Conservation (phyloP, 768 basidiomycete genomes). For the Sarcomyxa edulis region DNA sequence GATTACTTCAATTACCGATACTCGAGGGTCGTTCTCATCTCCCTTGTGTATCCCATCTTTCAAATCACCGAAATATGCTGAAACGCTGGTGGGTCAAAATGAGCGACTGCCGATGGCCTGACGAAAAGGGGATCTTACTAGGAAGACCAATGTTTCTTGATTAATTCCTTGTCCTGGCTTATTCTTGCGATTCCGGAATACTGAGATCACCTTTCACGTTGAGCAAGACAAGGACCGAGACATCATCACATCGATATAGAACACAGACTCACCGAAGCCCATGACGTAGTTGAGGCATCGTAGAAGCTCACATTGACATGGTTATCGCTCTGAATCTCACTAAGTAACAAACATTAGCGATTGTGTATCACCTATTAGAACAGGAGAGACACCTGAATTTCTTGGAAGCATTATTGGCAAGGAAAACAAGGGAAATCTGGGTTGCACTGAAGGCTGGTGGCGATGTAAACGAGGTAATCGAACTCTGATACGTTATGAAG, state of each 20-base stretch:
- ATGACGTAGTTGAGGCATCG: constrained; percentile 63
- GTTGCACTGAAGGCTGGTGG: constrained; percentile 35
- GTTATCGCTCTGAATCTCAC: constrained; percentile 69
- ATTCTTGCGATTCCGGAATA: constrained; percentile 71
- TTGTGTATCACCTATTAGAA: too few relatives aligned
- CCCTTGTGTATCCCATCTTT: constrained; percentile 84
- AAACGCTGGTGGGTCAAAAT: constrained; percentile 33
- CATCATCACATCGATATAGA: too few relatives aligned
- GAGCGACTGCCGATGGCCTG: constrained; percentile 1
- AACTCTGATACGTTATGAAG: neutral
- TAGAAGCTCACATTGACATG: constrained; percentile 82
- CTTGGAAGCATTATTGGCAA: constrained; percentile 67
- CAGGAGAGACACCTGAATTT: too few relatives aligned
- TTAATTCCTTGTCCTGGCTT: constrained; percentile 52
- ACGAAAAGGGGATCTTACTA: constrained; percentile 26
- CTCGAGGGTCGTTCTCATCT: constrained; percentile 71
- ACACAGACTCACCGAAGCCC: too few relatives aligned
- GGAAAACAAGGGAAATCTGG: constrained; percentile 56
- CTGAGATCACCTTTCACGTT: constrained; percentile 22
- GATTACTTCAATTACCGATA: constrained; percentile 73
- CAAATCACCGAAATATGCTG: constrained; percentile 84
- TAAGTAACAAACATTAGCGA: too few relatives aligned
- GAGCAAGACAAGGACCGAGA: constrained; percentile 17
- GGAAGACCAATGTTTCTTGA: constrained; percentile 62
- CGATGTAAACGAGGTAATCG: neutral